Percentiles rank a stretch among this genome's conserved stretches.
Conservation (phyloP, 306 rosid species). For the Lathyrus oleraceus region DNA sequence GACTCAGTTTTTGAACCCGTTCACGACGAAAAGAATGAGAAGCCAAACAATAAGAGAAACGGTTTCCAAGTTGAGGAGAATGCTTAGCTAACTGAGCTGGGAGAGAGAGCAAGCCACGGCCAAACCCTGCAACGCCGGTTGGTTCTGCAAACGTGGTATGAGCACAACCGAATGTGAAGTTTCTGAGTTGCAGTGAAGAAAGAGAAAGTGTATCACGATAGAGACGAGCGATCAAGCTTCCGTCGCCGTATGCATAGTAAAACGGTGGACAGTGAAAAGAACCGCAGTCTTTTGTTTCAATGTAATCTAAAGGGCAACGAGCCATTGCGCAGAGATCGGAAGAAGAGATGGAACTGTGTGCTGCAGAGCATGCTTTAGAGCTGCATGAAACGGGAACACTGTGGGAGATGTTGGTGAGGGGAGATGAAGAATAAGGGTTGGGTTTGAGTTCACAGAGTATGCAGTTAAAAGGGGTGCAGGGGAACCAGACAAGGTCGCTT, state of each 20-base stretch:
- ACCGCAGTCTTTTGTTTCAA: constrained; percentile 67
- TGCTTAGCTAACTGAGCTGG: constrained; percentile 64
- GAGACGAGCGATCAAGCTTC: constrained; percentile 71
- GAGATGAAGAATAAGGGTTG: constrained; percentile 26
- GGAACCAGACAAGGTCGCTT: constrained; percentile 90
- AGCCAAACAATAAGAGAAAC: constrained; percentile 78
- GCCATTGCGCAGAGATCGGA: constrained; percentile 81
- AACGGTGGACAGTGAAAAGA: constrained; percentile 67
- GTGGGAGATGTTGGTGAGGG: constrained; percentile 40
- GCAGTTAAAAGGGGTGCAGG: constrained; percentile 82
- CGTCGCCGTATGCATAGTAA: constrained; percentile 86
- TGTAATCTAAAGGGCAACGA: constrained; percentile 64
- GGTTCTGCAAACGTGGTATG: constrained; percentile 81
- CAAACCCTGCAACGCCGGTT: constrained; percentile 85
- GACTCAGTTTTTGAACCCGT: constrained; percentile 69
- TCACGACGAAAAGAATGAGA: constrained; percentile 69
- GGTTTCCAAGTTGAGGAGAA: constrained; percentile 68
- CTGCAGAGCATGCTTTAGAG: constrained; percentile 70
- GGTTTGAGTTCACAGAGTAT: constrained; percentile 81
- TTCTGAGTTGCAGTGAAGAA: constrained; percentile 50
- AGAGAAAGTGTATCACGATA: constrained; percentile 45
- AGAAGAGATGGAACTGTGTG: constrained; percentile 51
- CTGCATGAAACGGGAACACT: constrained; percentile 54
- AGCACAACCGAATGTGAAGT: constrained; percentile 87
- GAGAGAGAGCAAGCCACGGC: constrained; percentile 72